Evolutionary conservation across 805 yeast genomes (phyloP).

Genomic region (Zygotorulaspora florentina): DNA sequence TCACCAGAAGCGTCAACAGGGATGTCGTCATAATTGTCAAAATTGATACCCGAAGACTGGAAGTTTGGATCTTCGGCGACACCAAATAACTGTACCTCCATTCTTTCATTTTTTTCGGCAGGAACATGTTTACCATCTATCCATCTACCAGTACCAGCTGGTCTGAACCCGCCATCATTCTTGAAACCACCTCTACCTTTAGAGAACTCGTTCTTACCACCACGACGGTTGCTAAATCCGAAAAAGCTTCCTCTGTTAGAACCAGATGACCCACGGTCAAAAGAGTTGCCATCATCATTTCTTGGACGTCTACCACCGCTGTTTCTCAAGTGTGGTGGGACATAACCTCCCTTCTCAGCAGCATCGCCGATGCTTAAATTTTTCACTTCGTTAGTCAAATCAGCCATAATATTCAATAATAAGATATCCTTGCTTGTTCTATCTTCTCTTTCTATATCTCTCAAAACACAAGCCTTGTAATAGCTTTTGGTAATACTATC

Average conservation of each 20-base stretch:
- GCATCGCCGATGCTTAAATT: constrained; percentile 46
- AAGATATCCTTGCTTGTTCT: neutral
- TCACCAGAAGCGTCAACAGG: constrained; percentile 98
- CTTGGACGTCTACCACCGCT: constrained; percentile 20
- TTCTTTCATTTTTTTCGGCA: constrained; percentile 60
- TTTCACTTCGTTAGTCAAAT: constrained; percentile 54
- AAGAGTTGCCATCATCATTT: constrained; percentile 1
- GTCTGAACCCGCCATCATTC: constrained; percentile 27
- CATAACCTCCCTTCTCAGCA: constrained; percentile 34
- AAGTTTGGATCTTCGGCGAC: constrained; percentile 56
- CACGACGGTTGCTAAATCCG: constrained; percentile 27
- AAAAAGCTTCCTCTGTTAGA: constrained; percentile 35
- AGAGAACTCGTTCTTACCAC: constrained; percentile 35
- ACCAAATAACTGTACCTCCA: constrained; percentile 84
- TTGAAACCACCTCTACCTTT: constrained; percentile 39
- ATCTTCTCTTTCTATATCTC: neutral
- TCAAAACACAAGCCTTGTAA: neutral
- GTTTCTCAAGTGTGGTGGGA: constrained; percentile 48
- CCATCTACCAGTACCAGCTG: constrained; percentile 70
- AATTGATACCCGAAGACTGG: constrained; percentile 96
- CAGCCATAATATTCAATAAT: constrained; percentile 45
- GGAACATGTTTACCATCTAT: constrained; percentile 85
- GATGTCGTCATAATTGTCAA: constrained; percentile 96
- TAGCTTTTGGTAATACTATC: neutral
- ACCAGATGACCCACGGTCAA: constrained; percentile 34